A percentile compares a stretch with the other conserved stretches of the same genome.
These are phyloP conservation scores for Candida pseudofarinosa DNA, from an alignment of 805 yeast species.

Conservation along the genomic window DNA sequence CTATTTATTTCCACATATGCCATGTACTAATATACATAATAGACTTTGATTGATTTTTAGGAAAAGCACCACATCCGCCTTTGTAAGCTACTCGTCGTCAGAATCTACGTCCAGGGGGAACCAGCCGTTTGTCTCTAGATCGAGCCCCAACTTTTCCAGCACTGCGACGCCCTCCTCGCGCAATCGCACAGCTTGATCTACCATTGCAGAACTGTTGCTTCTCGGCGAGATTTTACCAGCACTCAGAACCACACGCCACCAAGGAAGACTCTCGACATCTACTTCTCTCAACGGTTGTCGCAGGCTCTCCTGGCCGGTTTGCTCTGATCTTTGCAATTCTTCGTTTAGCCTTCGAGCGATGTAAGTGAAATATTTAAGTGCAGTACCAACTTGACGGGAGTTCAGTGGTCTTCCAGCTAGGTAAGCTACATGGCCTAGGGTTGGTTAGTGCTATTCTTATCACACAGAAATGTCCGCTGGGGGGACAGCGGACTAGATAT, in stretches of 20 bases:
- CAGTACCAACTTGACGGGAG: slow-evolving; percentile 71
- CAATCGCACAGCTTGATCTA: slow-evolving; percentile 43
- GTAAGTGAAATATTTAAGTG: slow-evolving; percentile 47
- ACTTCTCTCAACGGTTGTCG: slow-evolving; percentile 5
- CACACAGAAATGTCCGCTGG: too few relatives aligned
- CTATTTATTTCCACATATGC: neutral
- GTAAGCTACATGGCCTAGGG: slow-evolving; percentile 60
- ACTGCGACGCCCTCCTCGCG: slow-evolving; percentile 44
- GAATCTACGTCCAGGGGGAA: slow-evolving; percentile 51
- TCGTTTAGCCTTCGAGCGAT: slow-evolving; percentile 20
- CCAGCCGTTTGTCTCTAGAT: slow-evolving; percentile 58
- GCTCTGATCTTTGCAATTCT: slow-evolving; percentile 9
- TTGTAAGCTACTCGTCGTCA: neutral
- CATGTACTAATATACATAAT: neutral
- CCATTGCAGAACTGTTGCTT: slow-evolving; percentile 37
- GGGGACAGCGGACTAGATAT: too few relatives aligned
- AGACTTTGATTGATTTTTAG: neutral
- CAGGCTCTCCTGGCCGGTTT: slow-evolving; percentile 7
- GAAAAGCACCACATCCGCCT: neutral
- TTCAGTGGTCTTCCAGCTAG: slow-evolving; percentile 59
- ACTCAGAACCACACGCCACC: slow-evolving; percentile 78
- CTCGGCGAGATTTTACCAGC: slow-evolving; percentile 59
- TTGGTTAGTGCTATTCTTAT: slow-evolving; percentile 1
- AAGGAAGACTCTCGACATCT: slow-evolving; percentile 47
- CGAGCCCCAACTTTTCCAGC: slow-evolving; percentile 34